Percentiles rank a stretch among this genome's conserved stretches.
Evolutionary conservation across 1,284 basidiomycete genomes (phyloP).

Genomic region (Ganoderma sinense): DNA sequence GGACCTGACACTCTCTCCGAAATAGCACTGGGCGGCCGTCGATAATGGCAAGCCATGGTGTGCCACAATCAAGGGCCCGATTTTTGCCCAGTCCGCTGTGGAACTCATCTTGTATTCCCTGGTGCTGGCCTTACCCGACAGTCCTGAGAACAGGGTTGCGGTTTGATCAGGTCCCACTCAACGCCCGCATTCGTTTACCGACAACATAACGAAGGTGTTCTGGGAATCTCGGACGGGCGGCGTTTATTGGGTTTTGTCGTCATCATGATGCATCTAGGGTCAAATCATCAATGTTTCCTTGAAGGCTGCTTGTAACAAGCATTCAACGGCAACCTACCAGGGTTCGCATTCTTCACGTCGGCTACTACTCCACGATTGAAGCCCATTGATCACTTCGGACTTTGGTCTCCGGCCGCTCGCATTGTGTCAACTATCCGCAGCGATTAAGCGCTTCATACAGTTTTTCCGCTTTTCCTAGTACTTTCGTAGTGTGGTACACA

Average conservation of each 20-base stretch:
- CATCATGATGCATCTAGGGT: neutral
- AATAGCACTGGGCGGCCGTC: constrained; percentile 7
- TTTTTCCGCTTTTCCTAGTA: neutral
- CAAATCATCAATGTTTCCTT: neutral
- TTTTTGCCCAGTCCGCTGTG: neutral
- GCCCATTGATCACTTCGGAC: neutral
- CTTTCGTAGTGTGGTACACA: neutral
- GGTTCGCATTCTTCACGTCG: neutral
- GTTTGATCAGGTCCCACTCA: constrained; percentile 5
- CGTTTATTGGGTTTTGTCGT: neutral
- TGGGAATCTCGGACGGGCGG: neutral
- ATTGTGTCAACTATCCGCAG: neutral
- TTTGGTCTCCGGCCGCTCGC: neutral
- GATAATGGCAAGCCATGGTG: constrained; percentile 11
- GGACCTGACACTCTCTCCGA: constrained; percentile 17
- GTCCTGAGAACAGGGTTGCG: constrained; percentile 12
- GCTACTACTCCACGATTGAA: neutral
- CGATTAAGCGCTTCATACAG: neutral
- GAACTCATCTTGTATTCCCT: neutral
- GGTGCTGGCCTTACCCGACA: neutral
- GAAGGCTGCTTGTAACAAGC: neutral
- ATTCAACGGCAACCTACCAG: neutral
- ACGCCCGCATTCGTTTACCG: neutral
- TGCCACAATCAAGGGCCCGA: constrained; percentile 28
- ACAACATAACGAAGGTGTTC: neutral